Evolutionary conservation across 306 rosid genomes (phyloP), one percentile per base, ranked within the genome.

Genomic region (Malus fusca): DNA sequence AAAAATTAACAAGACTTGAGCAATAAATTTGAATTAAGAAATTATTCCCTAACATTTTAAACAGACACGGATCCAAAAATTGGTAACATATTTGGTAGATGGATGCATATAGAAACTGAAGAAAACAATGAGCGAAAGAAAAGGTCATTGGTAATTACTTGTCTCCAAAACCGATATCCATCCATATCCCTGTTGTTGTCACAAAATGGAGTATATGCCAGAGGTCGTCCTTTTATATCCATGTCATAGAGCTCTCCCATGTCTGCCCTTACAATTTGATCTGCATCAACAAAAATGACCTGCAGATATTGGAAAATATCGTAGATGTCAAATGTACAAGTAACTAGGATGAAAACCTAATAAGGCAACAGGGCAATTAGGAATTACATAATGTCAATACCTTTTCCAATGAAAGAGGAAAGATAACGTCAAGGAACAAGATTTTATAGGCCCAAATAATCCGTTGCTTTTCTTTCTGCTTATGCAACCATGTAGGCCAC

Each of bases 401-500:
- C 98, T 96, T 96, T 77, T 96, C 99, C 85, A 96, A 84, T 63
- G 98, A 95, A 74, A 95, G 90, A 80, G 98, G 98, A 79, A 95
- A 96, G 79, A 96, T 96, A 85, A 96, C 99, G 80, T 96, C 99
- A 15, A 96, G 87, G 89, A 96, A 96, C 84, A 96, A 87, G 80
- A 96, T 96, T 87, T 96, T 96, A 82, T 92, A 96, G 59, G 99
- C 99, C 99, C 99, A 96, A 82, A 96, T 96, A 79, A 96, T 96
- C 66, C 99, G 82, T 81, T 96, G 99, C 82, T 96, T 96, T 79
- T 92, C 99, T 74, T 88, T 96, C 88, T 96, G 99, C 88, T 96
- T 96, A 75, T 92, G 99, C 90, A 96, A 82, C 99, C 99, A 96
- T 67, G 99, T 89, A 66, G 99, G 99, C 99, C 99, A 96, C 77